These are phyloP conservation scores for Collybia mongolica DNA, from an alignment of 768 basidiomycete genomes.

Conservation along the genomic window DNA sequence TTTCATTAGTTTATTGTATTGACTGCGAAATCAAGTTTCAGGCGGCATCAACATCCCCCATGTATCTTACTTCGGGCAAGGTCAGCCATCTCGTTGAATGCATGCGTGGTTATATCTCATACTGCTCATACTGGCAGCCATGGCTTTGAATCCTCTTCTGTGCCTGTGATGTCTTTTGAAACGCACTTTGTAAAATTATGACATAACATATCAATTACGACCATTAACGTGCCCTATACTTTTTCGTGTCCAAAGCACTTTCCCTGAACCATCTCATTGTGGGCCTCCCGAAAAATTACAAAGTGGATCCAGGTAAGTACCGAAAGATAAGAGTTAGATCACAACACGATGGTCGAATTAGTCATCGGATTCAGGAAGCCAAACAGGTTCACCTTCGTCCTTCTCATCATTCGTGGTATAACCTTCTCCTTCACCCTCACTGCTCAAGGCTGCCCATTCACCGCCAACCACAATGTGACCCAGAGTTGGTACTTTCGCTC, in stretches of 20 bases:
- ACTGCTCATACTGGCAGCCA: background rate
- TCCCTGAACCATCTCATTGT: too few species aligned
- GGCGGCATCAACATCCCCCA: slow-evolving; percentile 49
- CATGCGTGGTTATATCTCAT: background rate
- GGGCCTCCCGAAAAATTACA: too few species aligned
- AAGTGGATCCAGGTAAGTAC: too few species aligned
- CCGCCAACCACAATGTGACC: slow-evolving; percentile 45
- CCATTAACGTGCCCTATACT: too few species aligned
- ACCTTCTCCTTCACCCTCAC: slow-evolving; percentile 58
- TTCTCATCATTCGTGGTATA: slow-evolving; percentile 29
- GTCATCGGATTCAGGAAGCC: slow-evolving; percentile 7
- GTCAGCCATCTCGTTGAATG: slow-evolving; percentile 21
- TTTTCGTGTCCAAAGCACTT: too few species aligned
- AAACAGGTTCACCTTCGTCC: slow-evolving; percentile 7
- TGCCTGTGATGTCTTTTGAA: background rate
- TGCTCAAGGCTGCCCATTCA: slow-evolving; percentile 74
- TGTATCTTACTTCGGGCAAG: slow-evolving; percentile 42
- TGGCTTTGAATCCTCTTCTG: slow-evolving; percentile 4
- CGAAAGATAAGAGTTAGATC: background rate
- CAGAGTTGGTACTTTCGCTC: slow-evolving; percentile 66
- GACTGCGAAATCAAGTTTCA: slow-evolving; percentile 28
- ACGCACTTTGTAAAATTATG: background rate
- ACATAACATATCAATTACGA: background rate
- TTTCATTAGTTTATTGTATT: background rate
- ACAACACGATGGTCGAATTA: too few species aligned